phyloP scores from a whole-genome alignment of 148 eudicot species.

The Chenopodium quinoa region DNA sequence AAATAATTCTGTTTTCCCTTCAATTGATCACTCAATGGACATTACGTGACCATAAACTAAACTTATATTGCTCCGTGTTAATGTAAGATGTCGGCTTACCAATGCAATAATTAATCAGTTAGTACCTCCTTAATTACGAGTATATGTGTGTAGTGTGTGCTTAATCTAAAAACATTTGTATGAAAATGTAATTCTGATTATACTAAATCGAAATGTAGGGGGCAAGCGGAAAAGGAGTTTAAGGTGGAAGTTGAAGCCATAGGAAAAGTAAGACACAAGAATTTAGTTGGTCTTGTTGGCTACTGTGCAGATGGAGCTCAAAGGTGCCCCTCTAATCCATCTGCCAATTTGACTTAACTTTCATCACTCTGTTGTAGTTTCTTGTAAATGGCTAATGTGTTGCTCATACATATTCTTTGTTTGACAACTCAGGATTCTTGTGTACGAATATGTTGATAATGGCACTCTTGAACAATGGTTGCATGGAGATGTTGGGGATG shows the following conservation, averaged over 20 bases:
- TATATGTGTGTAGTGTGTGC: neutral
- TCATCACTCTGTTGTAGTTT: neutral
- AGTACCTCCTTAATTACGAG: neutral
- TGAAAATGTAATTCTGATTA: neutral
- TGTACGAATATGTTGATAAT: slow-evolving; percentile 82
- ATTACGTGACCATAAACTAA: neutral
- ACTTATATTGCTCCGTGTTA: no score
- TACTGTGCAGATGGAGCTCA: slow-evolving; percentile 87
- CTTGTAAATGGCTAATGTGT: slow-evolving; percentile 14
- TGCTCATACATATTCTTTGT: slow-evolving; percentile 17
- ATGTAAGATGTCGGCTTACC: neutral
- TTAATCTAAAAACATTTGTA: no score
- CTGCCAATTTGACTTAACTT: neutral
- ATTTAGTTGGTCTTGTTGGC: slow-evolving; percentile 84
- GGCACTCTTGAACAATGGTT: slow-evolving; percentile 98
- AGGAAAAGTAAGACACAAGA: slow-evolving; percentile 93
- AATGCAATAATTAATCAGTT: neutral
- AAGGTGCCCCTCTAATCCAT: slow-evolving; percentile 45
- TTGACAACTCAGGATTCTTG: slow-evolving; percentile 62
- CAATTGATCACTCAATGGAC: neutral
- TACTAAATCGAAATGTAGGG: slow-evolving; percentile 44
- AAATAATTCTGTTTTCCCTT: neutral
- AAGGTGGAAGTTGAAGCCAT: slow-evolving; percentile 99
- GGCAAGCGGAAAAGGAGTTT: slow-evolving; percentile 95
- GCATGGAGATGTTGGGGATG: slow-evolving; percentile 79